Evolutionary conservation across 164 flowering plant species (phyloP).

Genomic region (Macadamia tetraphylla): DNA sequence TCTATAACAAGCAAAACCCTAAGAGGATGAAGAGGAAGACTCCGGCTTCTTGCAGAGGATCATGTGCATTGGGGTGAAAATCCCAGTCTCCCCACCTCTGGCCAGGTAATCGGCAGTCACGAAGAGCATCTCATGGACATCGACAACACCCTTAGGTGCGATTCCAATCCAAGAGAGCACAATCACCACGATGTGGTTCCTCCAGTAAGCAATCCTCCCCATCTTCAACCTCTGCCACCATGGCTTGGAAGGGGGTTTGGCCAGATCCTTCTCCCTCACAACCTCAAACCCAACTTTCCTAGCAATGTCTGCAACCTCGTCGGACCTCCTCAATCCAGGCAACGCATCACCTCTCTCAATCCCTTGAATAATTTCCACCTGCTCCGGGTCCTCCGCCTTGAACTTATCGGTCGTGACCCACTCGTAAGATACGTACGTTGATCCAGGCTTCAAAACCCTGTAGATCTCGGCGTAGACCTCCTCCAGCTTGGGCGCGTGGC

Average conservation of each 20-base stretch:
- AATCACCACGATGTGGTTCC: conserved; percentile 49
- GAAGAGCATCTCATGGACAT: too few species aligned
- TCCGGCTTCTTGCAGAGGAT: too few species aligned
- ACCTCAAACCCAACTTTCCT: conserved; percentile 62
- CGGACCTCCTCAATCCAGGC: conserved; percentile 50
- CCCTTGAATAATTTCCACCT: conserved; percentile 58
- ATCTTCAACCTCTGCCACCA: conserved; percentile 71
- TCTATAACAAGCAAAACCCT: too few species aligned
- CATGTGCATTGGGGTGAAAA: too few species aligned
- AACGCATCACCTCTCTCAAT: conserved; percentile 64
- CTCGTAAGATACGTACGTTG: too few species aligned
- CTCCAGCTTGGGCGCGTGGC: too few species aligned
- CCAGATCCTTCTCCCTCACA: conserved; percentile 56
- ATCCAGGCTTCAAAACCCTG: too few species aligned
- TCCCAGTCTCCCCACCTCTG: too few species aligned
- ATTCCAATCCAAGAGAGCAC: conserved; percentile 12
- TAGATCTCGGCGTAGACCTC: too few species aligned
- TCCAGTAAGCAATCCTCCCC: conserved; percentile 70
- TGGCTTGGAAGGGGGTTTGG: conserved; percentile 50
- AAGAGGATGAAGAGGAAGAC: background rate
- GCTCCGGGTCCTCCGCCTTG: conserved; percentile 36
- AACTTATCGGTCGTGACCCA: conserved; percentile 20
- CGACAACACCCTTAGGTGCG: too few species aligned
- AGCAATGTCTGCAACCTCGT: conserved; percentile 51
- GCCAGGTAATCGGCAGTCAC: too few species aligned